Percentiles rank a stretch among this genome's conserved stretches.
Conservation (phyloP, 805 yeast species). For the Saccharomycopsis amapae region DNA sequence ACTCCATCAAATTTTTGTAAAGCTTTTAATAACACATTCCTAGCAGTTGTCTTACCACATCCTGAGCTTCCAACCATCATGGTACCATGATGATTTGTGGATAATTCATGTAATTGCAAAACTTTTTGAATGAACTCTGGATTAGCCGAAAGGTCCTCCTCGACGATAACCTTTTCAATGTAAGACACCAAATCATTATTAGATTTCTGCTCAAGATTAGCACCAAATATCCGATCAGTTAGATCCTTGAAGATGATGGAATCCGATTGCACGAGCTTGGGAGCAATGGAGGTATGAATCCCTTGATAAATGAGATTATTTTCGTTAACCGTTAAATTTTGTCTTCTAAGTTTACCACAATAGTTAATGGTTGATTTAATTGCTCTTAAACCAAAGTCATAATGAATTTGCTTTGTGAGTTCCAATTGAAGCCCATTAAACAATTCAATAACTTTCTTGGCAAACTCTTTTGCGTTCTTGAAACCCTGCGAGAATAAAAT, state of each 20-base stretch:
- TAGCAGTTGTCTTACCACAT: conserved; percentile 58
- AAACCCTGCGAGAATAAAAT: conserved; percentile 73
- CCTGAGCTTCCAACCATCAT: conserved; percentile 77
- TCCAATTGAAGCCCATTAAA: conserved; percentile 37
- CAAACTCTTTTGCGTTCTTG: conserved; percentile 34
- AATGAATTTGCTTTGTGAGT: conserved; percentile 58
- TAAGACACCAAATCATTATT: conserved; percentile 26
- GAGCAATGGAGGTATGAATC: conserved; percentile 55
- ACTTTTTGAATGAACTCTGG: conserved; percentile 47
- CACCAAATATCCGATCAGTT: conserved; percentile 27
- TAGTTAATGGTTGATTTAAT: conserved; percentile 57
- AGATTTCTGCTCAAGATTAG: conserved; percentile 24
- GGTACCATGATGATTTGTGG: conserved; percentile 62
- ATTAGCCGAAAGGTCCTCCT: conserved; percentile 30
- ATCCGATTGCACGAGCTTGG: conserved; percentile 57
- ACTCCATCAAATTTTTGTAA: conserved; percentile 30
- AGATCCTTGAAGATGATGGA: conserved; percentile 31
- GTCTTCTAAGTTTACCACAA: conserved; percentile 44
- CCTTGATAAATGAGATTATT: conserved; percentile 37
- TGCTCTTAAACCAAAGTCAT: conserved; percentile 86
- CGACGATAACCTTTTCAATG: conserved; percentile 27
- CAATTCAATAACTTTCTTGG: conserved; percentile 47
- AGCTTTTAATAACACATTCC: conserved; percentile 43
- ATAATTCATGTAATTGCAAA: conserved; percentile 55
- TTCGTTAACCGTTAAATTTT: conserved; percentile 14